Base-by-base conservation (phyloP, 2,329 filamentous ascomycete genomes). In the Ophiostoma sp. region DNA sequence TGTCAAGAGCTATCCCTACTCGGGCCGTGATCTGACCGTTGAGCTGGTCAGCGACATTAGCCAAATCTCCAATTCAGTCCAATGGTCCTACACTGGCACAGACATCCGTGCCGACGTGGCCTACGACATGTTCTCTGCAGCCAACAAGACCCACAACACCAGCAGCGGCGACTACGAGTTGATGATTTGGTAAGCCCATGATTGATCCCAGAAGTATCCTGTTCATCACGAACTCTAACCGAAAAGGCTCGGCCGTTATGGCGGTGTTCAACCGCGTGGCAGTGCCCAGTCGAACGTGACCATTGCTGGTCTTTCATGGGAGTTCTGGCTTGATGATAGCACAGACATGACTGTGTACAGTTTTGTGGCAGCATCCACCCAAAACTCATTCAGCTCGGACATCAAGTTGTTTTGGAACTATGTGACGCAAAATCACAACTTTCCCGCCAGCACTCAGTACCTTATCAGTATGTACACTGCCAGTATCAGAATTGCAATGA, bases 1-100 rank as follows among this genome's bases (percentile, higher is more conserved):
- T 19, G 61, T 45, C 36, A 45, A 66, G 12, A 42, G 36, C 61
- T 66, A 25, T 11, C 61, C 61, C 36, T 66, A 42, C 39, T 66
- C 61, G 19, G 61, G 61, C 33, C 33, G 61, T 19, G 36, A 66
- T 25, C n/a, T 66, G 19, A 66, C 33, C 6, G 61, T 45, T 8
- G 36, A 66, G n/a, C 36, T 66, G 6, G 61, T 66, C 36, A 66
- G 61, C 61, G 36, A 66, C 55, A 57, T 57, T 25, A 57, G 25
- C 8, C 55, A 57, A 31, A 57, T 57, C 12, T 28, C 25, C 15
- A 57, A 66, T n/a, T 42, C 61, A 0, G 61, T 66, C n/a, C 11
- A 25, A n/a, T 66, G 61, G 61, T 42, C 61, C 7, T 66, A 45
- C 19, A 66, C 36, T 11, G 61, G 61, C 36, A 66, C 36, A 42